A percentile compares a stretch with the other conserved stretches of the same genome.
These are phyloP conservation scores for Hymenoscyphus infarciens DNA, from an alignment of 2,329 filamentous ascomycete genomes.

Conservation along the genomic window DNA sequence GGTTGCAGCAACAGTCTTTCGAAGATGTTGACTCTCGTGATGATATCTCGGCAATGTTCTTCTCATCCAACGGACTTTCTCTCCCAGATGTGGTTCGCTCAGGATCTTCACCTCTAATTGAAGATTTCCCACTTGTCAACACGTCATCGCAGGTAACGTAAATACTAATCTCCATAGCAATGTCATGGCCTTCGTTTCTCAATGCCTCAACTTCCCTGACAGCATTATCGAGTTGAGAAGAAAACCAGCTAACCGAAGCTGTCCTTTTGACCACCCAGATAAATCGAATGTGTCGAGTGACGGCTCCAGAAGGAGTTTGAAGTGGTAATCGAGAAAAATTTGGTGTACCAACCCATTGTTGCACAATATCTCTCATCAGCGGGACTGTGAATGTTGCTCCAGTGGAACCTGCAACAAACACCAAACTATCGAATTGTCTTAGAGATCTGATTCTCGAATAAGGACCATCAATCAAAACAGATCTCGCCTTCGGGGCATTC, in stretches of 20 bases:
- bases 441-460: conserved; percentile 50
- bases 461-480: conserved; percentile 50
- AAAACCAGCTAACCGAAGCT: conserved; percentile 51
- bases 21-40: conserved; percentile 19
- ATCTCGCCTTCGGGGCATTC: conserved; percentile 29
- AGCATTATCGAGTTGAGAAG: conserved; percentile 45
- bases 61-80: conserved; percentile 12
- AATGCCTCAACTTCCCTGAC: conserved; percentile 42
- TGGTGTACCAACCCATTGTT: conserved; percentile 38
- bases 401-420: conserved; percentile 57
- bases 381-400: conserved; percentile 79
- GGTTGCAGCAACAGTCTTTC: conserved; percentile 47
- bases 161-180: conserved; percentile 34
- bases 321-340: conserved; percentile 20
- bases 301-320: conserved; percentile 31
- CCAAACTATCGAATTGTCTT: conserved; percentile 57
- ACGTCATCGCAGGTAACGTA: conserved; percentile 35
- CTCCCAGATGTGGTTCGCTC: conserved; percentile 7
- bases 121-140: conserved; percentile 26
- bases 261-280: conserved; percentile 57
- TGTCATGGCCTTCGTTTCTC: conserved; percentile 32
- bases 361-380: conserved; percentile 72
- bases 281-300: conserved; percentile 49
- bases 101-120: conserved; percentile 2
- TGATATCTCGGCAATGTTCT: conserved; percentile 5